Conservation (phyloP, 2,329 filamentous ascomycete species). For the Bipolaris victoriae region DNA sequence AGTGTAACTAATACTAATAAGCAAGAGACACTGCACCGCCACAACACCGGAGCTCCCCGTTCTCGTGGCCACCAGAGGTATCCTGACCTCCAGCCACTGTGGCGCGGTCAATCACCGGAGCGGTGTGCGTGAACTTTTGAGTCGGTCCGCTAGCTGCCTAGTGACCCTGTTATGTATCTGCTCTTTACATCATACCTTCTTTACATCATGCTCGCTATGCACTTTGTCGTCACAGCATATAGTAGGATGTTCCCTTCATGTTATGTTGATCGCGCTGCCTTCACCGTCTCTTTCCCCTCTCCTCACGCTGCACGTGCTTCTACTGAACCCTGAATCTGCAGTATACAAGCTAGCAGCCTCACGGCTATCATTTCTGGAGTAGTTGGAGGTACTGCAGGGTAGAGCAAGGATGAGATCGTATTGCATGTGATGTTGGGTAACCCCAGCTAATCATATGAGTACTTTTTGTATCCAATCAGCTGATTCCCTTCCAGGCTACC, state of each 20-base stretch:
- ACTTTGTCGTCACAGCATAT: neutral
- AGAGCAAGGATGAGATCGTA: neutral
- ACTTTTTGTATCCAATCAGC: neutral
- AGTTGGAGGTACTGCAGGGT: neutral
- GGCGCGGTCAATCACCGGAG: conserved; percentile 8
- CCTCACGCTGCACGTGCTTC: neutral
- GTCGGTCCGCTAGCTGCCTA: conserved; percentile 5
- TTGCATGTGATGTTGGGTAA: neutral
- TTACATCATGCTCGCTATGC: conserved; percentile 1
- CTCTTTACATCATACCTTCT: conserved; percentile 4
- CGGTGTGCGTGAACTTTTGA: conserved; percentile 7
- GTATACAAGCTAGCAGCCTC: neutral
- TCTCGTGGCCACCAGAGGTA: neutral
- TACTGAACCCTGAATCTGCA: neutral
- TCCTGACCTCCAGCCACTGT: neutral
- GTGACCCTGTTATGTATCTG: neutral
- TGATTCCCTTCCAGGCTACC: neutral
- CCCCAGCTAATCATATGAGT: neutral
- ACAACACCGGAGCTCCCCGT: neutral
- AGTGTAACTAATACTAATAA: no score
- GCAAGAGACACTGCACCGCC: neutral
- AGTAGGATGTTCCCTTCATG: neutral
- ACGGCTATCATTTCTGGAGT: neutral
- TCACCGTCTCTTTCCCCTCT: neutral
- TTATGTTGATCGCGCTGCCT: neutral